phyloP scores from a whole-genome alignment of 192 early-diverging fungal species.

The Allomyces javanicus region DNA sequence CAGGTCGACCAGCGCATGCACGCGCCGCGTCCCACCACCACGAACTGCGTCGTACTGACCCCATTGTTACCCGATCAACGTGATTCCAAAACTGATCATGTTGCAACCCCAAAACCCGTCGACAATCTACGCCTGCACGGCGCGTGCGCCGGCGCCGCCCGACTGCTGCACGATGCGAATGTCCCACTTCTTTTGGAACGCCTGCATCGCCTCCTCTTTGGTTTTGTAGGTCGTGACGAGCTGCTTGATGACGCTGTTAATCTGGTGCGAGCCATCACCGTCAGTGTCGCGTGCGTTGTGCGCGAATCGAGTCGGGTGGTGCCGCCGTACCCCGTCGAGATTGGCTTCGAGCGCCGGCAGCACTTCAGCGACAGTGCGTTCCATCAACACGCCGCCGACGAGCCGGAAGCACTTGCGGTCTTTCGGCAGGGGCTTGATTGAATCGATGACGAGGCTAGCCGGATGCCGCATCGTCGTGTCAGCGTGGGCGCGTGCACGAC shows the following conservation, averaged over 20 bases:
- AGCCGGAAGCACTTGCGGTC: conserved; percentile 84
- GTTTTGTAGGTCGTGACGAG: conserved; percentile 59
- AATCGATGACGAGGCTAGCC: conserved; percentile 70
- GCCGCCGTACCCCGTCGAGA: conserved; percentile 46
- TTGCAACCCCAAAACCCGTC: too few species aligned
- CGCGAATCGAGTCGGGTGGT: too few species aligned
- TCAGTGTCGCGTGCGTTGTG: too few species aligned
- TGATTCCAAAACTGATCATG: too few species aligned
- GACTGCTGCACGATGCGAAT: conserved; percentile 33
- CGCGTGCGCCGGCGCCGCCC: too few species aligned
- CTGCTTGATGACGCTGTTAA: conserved; percentile 52
- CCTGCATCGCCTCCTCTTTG: conserved; percentile 73
- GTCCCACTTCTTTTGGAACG: conserved; percentile 76
- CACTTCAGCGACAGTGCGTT: conserved; percentile 80
- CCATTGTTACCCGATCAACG: too few species aligned
- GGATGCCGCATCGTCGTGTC: neutral
- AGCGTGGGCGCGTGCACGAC: neutral
- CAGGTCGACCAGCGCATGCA: too few species aligned
- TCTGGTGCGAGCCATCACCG: conserved; percentile 19
- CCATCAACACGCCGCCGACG: conserved; percentile 81
- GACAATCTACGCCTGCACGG: too few species aligned
- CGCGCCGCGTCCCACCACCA: too few species aligned
- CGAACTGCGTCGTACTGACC: too few species aligned
- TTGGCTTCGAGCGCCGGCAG: conserved; percentile 72
- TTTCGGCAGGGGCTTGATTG: conserved; percentile 55